Percentiles rank a stretch among this genome's conserved stretches.
phyloP scores from a whole-genome alignment of 2,329 filamentous ascomycete genomes.

The Claviceps humidiphila region DNA sequence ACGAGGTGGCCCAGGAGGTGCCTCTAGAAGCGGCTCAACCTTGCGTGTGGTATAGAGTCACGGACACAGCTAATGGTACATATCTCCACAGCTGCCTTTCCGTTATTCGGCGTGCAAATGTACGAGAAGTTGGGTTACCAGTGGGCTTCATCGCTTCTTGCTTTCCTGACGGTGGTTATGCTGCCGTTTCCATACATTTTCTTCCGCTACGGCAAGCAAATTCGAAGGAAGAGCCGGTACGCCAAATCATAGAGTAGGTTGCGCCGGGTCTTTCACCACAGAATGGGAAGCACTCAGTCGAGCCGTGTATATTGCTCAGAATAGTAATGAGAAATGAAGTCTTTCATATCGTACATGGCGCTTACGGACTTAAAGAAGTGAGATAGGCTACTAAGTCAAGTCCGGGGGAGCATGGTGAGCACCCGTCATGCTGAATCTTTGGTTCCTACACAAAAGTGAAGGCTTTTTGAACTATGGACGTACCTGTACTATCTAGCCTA shows the following conservation, averaged over 20 bases:
- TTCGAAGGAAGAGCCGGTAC: conserved; percentile 42
- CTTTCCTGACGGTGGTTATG: conserved; percentile 48
- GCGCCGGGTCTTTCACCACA: background rate
- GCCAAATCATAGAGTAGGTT: conserved; percentile 21
- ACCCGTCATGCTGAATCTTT: no score
- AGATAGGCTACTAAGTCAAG: no score
- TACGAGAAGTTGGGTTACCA: conserved; percentile 56
- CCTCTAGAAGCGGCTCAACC: no score
- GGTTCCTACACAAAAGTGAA: no score
- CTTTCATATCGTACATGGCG: no score
- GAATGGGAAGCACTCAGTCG: background rate
- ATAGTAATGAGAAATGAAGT: no score
- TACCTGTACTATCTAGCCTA: no score
- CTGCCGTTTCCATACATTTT: conserved; percentile 52
- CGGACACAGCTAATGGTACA: conserved; percentile 7
- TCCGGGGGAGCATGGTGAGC: no score
- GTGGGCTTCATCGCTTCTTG: conserved; percentile 53
- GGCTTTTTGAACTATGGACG: no score
- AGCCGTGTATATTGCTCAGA: background rate
- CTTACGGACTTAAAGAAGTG: no score
- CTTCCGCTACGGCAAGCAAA: conserved; percentile 44
- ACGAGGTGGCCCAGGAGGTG: no score
- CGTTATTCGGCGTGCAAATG: conserved; percentile 62
- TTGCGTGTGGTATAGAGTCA: background rate
- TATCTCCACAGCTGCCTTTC: conserved; percentile 48